A percentile compares a stretch with the other conserved stretches of the same genome.
Evolutionary conservation across 2,329 filamentous ascomycete genomes (phyloP).

Genomic region (Sporothrix dimorphospora): DNA sequence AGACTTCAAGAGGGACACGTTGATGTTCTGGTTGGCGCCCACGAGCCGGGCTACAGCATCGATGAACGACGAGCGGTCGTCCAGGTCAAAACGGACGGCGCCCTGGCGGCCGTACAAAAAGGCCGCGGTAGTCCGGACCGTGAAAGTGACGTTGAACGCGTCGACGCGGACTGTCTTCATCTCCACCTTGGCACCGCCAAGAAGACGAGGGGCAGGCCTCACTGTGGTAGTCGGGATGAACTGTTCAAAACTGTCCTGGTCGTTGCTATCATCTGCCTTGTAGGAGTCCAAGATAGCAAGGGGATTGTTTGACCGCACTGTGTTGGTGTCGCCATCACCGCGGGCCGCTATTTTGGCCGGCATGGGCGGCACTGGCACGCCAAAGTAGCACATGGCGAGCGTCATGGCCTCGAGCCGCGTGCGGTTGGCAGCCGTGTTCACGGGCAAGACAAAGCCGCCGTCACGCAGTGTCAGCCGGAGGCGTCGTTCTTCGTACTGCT

Average conservation of each 20-base stretch:
- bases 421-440: neutral
- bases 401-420: neutral
- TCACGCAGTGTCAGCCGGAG: slow-evolving; percentile 2
- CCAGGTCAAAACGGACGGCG: slow-evolving; percentile 28
- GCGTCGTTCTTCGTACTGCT: neutral
- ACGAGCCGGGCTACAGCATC: slow-evolving; percentile 30
- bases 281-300: neutral
- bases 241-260: neutral
- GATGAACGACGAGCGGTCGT: slow-evolving; percentile 8
- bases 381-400: slow-evolving; percentile 13
- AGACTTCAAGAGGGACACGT: slow-evolving; percentile 17
- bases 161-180: neutral
- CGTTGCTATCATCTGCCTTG: neutral
- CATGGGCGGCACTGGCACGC: neutral
- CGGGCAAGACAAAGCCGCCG: neutral
- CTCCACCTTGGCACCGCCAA: neutral
- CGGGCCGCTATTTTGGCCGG: neutral
- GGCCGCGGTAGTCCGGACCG: neutral
- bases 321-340: neutral
- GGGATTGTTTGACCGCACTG: neutral
- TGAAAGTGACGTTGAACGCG: neutral
- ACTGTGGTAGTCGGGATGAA: neutral
- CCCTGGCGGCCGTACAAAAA: slow-evolving; percentile 31
- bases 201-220: neutral
- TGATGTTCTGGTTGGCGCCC: neutral